Evolutionary conservation across 1,139 yeast genomes (phyloP), one percentile per base, ranked within the genome.

Genomic region (Taiozyma sp.): DNA sequence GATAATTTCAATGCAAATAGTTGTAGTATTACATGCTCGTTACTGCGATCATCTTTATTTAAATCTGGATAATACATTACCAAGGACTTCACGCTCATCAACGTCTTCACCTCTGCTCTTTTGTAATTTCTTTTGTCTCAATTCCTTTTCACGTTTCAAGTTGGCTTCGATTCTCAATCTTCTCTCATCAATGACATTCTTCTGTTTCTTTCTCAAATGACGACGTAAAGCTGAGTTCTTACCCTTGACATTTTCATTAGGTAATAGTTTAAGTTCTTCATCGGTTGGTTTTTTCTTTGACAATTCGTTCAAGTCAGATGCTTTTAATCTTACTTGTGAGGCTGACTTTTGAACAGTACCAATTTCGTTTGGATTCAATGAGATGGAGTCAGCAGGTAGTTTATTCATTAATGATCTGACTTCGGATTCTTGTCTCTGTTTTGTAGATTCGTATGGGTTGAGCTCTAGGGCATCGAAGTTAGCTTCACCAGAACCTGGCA

Each of bases 401-500:
- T 95, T 95, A 71, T 93, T 89, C 68, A 95, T 72, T 66, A 95
- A 77, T 1, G 86, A 73, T 65, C 95, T 82, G 45, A 95, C 96
- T 74, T 95, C 99, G 51, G 81, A 79, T 72, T 93, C 96, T 70
- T 93, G 96, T 75, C 99, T 85, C 70, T 92, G 97, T 67, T 89
- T 87, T 47, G 91, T 84, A 24, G 95, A 81, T 70, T 90, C 96
- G 72, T 79, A 95, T 56, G 99, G 99, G 70, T 95, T 95, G 63
- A 85, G 71, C 70, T 95, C 99, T 65, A 91, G 73, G 3, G 99
- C 92, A 74, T 95, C 99, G 67, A 81, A 92, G 71, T 95, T 95
- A 55, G 99, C 97, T 72, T 95, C 99, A 74, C 99, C 99, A 48
- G 98, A 76, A 41, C 99, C 99, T 40, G 99, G 99, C 52, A 93